Evolutionary conservation across 73 alveolate genomes (phyloP).

Genomic region (Tetrahymena malaccensis): DNA sequence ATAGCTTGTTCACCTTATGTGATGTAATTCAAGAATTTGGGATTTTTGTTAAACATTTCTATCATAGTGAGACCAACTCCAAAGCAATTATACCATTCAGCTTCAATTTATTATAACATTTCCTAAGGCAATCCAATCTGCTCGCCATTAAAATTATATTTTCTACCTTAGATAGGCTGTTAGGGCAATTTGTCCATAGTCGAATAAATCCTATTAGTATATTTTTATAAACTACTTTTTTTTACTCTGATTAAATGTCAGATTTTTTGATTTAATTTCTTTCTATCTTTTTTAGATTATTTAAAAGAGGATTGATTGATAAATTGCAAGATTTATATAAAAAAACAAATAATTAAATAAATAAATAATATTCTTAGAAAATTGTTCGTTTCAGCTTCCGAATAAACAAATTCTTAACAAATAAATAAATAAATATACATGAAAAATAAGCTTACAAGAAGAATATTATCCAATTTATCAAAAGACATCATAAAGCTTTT

Average conservation of each 20-base stretch:
- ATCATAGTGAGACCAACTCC: not conserved
- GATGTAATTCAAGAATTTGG: not conserved
- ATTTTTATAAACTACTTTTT: not conserved
- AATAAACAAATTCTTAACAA: not conserved
- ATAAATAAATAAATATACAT: too few species aligned
- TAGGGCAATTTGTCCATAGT: not conserved
- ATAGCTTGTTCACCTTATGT: not conserved
- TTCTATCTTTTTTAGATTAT: not conserved
- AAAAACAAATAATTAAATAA: too few species aligned
- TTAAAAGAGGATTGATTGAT: not conserved
- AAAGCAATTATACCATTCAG: not conserved
- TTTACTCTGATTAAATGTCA: not conserved
- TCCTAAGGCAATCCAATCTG: not conserved
- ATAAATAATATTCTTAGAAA: not conserved
- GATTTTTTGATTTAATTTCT: too few species aligned
- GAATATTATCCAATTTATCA: not conserved
- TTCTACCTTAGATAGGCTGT: not conserved
- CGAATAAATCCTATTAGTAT: not conserved
- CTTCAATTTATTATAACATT: not conserved
- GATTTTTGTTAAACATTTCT: not conserved
- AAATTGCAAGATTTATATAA: not conserved
- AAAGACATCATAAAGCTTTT: not conserved
- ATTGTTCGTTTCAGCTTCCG: not conserved
- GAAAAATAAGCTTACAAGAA: not conserved
- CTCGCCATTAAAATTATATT: not conserved